Base-by-base conservation (phyloP, 2,329 filamentous ascomycete species). In the Neodidymelliopsis sp. region DNA sequence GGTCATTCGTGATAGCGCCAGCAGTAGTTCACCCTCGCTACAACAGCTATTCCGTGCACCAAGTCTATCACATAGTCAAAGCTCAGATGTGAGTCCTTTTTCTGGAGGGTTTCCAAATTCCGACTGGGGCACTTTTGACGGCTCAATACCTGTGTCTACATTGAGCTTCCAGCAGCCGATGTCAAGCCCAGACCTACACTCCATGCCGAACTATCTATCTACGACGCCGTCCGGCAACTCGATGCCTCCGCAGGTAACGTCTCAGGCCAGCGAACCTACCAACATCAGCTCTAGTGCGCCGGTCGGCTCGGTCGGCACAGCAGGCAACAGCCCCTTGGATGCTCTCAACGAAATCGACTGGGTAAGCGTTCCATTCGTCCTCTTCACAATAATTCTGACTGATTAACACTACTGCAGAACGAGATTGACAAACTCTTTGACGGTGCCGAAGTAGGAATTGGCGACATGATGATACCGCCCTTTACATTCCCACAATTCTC, bases 341-440 rank as follows among this genome's bases (percentile, higher is more conserved):
- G 54, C 50, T 12, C 56, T 65, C 38, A 66, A 84, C 29, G 82
- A 83, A 46, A 83, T 88, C 55, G 84, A 89, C 58, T 88, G 85
- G 85, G 85, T 87, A 71, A 74, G 83, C 41, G 4, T 12, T 19
- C 15, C 9, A 9, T 6, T 13, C 20, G 15, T 20, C n/a, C n/a
- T n/a, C n/a, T n/a, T 28, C 6, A 6, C 27, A 39, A 24, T 15
- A 27, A 12, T 12, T 7, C 33, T 13, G 13, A n/a, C 13, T 27
- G 22, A 25, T 47, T 62, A 20, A 60, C 18, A 19, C 23, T 15
- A 12, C n/a, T 10, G 24, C 27, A 79, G 77, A 75, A 73, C 40
- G 76, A 79, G 60, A 77, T 75, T 66, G 75, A 79, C 43, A 68
- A 70, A 47, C 71, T 77, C 25, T 79, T 79, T 58, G 69, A 71